A percentile compares a stretch with the other conserved stretches of the same genome.
phyloP scores from a whole-genome alignment of 768 basidiomycete species.

The Polyporus arcularius region DNA sequence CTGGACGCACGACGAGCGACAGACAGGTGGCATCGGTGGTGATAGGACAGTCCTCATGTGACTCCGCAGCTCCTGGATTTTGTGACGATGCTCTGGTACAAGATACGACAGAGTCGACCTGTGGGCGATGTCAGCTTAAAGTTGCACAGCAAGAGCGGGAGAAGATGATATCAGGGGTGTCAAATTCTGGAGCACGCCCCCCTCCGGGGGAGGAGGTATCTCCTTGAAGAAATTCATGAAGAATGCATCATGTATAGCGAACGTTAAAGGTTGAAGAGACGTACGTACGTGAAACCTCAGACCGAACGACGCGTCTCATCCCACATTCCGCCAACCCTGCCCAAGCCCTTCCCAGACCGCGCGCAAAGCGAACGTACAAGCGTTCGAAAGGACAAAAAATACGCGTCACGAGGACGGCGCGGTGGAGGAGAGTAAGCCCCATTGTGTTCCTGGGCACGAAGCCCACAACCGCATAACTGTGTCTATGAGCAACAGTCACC shows the following conservation, averaged over 20 bases:
- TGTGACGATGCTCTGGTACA: no score
- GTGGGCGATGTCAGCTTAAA: no score
- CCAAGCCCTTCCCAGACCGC: constrained; percentile 30
- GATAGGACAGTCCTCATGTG: no score
- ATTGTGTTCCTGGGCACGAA: constrained; percentile 69
- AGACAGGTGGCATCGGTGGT: no score
- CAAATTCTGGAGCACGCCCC: constrained; percentile 77
- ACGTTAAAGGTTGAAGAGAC: constrained; percentile 6
- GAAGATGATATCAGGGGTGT: constrained; percentile 43
- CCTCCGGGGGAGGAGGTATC: constrained; percentile 44
- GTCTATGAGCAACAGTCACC: constrained; percentile 78
- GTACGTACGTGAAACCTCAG: neutral
- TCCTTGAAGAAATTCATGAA: constrained; percentile 93
- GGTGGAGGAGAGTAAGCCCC: constrained; percentile 88
- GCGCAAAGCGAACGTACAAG: constrained; percentile 39
- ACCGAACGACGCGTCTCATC: neutral
- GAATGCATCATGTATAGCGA: constrained; percentile 51
- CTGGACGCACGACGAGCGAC: no score
- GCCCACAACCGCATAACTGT: constrained; percentile 84
- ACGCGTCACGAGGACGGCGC: constrained; percentile 26
- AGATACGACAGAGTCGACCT: no score
- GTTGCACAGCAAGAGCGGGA: no score
- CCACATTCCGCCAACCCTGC: neutral
- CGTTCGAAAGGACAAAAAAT: constrained; percentile 61
- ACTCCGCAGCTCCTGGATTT: no score